These are phyloP conservation scores for Tirmania nivea DNA, from an alignment of 495 filamentous ascomycete genomes.

Conservation along the genomic window DNA sequence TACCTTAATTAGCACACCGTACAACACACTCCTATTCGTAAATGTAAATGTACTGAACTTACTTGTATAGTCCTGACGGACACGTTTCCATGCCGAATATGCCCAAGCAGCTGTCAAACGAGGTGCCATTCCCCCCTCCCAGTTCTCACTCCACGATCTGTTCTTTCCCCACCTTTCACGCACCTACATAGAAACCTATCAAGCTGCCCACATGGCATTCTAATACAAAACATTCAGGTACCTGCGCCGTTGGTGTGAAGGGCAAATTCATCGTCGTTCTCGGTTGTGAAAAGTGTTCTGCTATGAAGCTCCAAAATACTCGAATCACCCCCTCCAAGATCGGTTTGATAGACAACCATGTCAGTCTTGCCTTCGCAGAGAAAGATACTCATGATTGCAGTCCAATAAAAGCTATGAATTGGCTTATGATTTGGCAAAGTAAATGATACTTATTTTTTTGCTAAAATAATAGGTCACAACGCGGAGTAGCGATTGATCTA, in stretches of 20 bases:
- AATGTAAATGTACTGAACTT: conserved; percentile 11
- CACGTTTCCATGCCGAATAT: conserved; percentile 99
- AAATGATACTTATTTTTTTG: too few species aligned
- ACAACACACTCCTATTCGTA: too few species aligned
- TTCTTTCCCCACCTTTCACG: neutral
- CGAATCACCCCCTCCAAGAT: conserved; percentile 98
- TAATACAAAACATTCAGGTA: conserved; percentile 34
- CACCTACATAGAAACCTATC: neutral
- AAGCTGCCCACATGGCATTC: neutral
- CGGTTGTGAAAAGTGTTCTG: conserved; percentile 94
- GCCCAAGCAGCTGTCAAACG: conserved; percentile 94
- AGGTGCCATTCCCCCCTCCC: conserved; percentile 34
- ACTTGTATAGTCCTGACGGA: conserved; percentile 61
- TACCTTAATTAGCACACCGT: too few species aligned
- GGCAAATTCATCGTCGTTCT: conserved; percentile 83
- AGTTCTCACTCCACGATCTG: neutral
- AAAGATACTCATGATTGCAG: too few species aligned
- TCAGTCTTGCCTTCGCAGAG: conserved; percentile 89
- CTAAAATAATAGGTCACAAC: too few species aligned
- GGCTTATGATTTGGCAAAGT: too few species aligned
- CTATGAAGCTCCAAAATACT: conserved; percentile 98
- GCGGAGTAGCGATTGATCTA: too few species aligned
- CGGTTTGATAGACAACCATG: conserved; percentile 78
- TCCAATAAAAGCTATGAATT: too few species aligned
- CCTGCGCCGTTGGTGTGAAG: conserved; percentile 95